phyloP scores from a whole-genome alignment of 495 filamentous ascomycete genomes.

The Talaromyces stipitatus region DNA sequence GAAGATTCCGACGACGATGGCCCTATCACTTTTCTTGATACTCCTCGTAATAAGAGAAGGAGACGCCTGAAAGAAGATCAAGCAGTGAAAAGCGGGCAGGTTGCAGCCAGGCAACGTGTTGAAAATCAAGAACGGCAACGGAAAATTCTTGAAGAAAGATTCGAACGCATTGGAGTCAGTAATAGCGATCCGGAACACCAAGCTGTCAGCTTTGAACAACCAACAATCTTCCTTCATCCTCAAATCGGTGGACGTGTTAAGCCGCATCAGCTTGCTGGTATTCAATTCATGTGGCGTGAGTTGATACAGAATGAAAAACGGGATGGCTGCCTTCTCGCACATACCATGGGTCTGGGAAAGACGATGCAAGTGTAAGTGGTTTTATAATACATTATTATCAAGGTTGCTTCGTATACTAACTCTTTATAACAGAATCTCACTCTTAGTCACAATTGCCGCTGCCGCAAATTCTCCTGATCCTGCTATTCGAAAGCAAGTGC shows the following conservation, averaged over 20 bases:
- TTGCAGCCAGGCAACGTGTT: constrained; percentile 33
- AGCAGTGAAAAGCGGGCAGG: constrained; percentile 37
- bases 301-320: constrained; percentile 49
- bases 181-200: constrained; percentile 40
- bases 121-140: constrained; percentile 42
- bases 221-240: constrained; percentile 45
- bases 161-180: constrained; percentile 28
- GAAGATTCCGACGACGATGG: constrained; percentile 11
- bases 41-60: constrained; percentile 38
- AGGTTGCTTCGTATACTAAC: constrained; percentile 3
- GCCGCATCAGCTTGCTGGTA: constrained; percentile 57
- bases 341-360: constrained; percentile 92
- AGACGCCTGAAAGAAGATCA: constrained; percentile 36
- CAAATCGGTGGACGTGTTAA: constrained; percentile 43
- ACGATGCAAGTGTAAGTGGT: constrained; percentile 71
- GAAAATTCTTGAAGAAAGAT: constrained; percentile 31
- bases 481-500: constrained; percentile 56
- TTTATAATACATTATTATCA: neutral
- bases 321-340: constrained; percentile 78
- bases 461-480: constrained; percentile 52
- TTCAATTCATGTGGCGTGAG: constrained; percentile 88
- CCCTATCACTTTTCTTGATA: neutral
- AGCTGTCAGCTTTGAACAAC: constrained; percentile 64
- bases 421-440: constrained; percentile 48
- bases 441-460: constrained; percentile 66